Evolutionary conservation across 352 stramenopile species (phyloP).

Genomic region (Phytophthora pseudosyringae): DNA sequence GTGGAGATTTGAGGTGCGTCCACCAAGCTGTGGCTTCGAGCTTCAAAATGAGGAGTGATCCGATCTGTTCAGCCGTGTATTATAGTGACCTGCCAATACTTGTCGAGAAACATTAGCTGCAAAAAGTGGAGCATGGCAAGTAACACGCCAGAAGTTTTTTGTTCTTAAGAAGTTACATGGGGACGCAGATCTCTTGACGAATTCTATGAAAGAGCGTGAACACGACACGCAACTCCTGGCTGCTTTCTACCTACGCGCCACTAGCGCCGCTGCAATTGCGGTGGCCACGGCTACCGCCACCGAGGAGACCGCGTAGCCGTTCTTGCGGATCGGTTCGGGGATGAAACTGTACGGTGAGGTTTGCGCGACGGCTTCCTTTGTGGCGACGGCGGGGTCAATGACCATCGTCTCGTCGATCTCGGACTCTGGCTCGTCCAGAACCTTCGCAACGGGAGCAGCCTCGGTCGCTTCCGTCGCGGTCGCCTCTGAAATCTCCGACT

Average conservation of each 20-base stretch:
- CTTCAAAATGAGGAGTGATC: neutral
- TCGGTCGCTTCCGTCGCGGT: constrained; percentile 18
- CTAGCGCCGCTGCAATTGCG: constrained; percentile 31
- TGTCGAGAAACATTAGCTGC: too few species aligned
- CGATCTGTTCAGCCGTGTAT: neutral
- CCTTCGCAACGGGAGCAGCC: neutral
- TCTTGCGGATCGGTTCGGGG: constrained; percentile 29
- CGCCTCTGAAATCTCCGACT: constrained; percentile 31
- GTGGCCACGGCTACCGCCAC: constrained; percentile 35
- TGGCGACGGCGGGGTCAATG: constrained; percentile 31
- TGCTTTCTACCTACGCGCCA: constrained; percentile 34
- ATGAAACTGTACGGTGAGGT: constrained; percentile 31
- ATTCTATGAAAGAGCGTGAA: constrained; percentile 9
- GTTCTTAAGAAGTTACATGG: constrained; percentile 8
- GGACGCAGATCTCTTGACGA: neutral
- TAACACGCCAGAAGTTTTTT: neutral
- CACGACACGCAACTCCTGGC: neutral
- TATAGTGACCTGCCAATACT: neutral
- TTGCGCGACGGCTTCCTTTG: constrained; percentile 29
- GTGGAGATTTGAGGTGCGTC: neutral
- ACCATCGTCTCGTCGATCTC: constrained; percentile 41
- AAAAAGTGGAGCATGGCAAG: too few species aligned
- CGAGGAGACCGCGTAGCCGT: constrained; percentile 42
- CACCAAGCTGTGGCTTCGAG: neutral
- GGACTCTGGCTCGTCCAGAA: constrained; percentile 23